A percentile compares a stretch with the other conserved stretches of the same genome.
These are phyloP conservation scores for Ganoderma sinense DNA, from an alignment of 1,284 basidiomycete genomes.

Conservation along the genomic window DNA sequence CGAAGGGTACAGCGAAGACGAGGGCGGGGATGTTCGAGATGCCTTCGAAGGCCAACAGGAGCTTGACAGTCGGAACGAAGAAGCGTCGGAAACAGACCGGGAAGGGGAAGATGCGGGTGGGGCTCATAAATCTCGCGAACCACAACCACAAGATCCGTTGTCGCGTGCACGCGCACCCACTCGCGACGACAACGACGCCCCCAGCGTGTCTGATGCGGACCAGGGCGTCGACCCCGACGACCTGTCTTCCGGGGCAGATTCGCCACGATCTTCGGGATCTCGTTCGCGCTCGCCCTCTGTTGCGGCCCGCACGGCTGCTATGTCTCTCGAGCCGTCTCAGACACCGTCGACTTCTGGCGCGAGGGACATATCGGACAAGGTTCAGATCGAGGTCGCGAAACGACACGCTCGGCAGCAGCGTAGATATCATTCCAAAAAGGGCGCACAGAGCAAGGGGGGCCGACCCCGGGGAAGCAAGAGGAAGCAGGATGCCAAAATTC, in stretches of 20 bases:
- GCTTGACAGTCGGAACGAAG: slow-evolving; percentile 29
- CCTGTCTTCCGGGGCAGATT: slow-evolving; percentile 31
- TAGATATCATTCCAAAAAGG: slow-evolving; percentile 79
- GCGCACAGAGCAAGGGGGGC: slow-evolving; percentile 64
- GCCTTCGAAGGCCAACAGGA: not conserved
- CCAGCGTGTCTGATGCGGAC: slow-evolving; percentile 15
- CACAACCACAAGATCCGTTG: slow-evolving; percentile 14
- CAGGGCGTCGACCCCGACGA: slow-evolving; percentile 16
- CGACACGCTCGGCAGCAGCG: slow-evolving; percentile 68
- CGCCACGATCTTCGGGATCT: slow-evolving; percentile 29
- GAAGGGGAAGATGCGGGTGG: slow-evolving; percentile 36
- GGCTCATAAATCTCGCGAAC: slow-evolving; percentile 32
- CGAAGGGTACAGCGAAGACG: slow-evolving; percentile 23
- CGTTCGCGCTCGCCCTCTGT: slow-evolving; percentile 33
- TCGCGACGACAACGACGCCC: slow-evolving; percentile 9
- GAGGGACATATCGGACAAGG: slow-evolving; percentile 58
- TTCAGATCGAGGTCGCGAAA: slow-evolving; percentile 70
- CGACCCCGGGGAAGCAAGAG: slow-evolving; percentile 85
- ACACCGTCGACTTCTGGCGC: slow-evolving; percentile 8
- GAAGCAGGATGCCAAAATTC: slow-evolving; percentile 77
- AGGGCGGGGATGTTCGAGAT: slow-evolving; percentile 37
- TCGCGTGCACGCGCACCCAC: slow-evolving; percentile 6
- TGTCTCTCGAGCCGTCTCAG: slow-evolving; percentile 27
- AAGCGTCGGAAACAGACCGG: slow-evolving; percentile 30
- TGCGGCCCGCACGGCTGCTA: slow-evolving; percentile 31